These are phyloP conservation scores for Taxawa tesnikishii DNA, from an alignment of 2,329 filamentous ascomycete species.

Conservation along the genomic window DNA sequence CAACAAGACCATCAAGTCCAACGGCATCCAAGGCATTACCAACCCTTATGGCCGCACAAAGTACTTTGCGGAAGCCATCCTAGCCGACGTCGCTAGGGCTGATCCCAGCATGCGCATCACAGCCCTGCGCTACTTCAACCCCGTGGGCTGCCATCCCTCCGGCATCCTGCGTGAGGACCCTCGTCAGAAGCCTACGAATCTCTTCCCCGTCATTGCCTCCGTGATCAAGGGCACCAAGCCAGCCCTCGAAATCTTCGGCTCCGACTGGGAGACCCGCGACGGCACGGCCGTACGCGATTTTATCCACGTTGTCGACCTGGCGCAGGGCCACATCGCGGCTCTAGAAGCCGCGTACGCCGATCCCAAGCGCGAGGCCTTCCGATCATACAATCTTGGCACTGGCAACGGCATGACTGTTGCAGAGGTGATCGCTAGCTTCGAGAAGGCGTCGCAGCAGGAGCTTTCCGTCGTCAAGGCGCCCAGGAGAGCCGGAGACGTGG, in stretches of 20 bases:
- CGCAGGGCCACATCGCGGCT: constrained; percentile 51
- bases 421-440: constrained; percentile 27
- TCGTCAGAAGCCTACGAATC: constrained; percentile 47
- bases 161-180: no score
- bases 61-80: constrained; percentile 46
- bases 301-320: constrained; percentile 55
- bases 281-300: no score
- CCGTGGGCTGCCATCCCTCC: no score
- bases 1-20: constrained; percentile 48
- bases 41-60: no score
- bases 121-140: no score
- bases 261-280: constrained; percentile 53
- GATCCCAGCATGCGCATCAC: constrained; percentile 53
- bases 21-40: constrained; percentile 54
- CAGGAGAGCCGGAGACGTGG: constrained; percentile 28
- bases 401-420: no score
- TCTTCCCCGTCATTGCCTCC: constrained; percentile 51
- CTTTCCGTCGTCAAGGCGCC: constrained; percentile 25
- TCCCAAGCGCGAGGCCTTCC: constrained; percentile 25
- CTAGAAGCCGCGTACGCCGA: no score
- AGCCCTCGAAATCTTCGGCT: constrained; percentile 52
- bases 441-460: constrained; percentile 20
- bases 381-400: no score
- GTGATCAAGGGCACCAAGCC: no score
- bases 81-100: constrained; percentile 59